These are phyloP conservation scores for Bondarzewia mesenterica DNA, from an alignment of 1,284 basidiomycete species.

Conservation along the genomic window DNA sequence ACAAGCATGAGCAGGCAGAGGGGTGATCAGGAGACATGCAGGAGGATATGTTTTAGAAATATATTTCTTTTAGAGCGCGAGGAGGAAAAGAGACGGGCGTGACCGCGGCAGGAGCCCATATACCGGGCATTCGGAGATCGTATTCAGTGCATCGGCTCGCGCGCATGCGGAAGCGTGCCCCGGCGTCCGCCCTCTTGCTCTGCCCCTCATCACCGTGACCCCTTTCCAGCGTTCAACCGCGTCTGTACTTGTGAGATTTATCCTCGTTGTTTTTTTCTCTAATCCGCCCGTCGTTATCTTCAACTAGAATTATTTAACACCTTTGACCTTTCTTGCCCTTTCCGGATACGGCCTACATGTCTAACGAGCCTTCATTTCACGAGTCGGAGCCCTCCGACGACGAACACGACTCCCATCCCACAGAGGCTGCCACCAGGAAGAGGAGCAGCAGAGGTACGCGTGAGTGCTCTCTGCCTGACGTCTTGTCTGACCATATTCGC, in stretches of 20 bases:
- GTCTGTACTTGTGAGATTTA: background rate
- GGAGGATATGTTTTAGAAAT: no score
- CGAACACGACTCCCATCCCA: slow-evolving; percentile 23
- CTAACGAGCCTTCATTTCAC: slow-evolving; percentile 25
- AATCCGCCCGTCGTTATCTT: background rate
- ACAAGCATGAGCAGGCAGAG: no score
- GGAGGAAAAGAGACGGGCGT: background rate
- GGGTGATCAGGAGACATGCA: no score
- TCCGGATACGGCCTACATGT: background rate
- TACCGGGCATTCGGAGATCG: background rate
- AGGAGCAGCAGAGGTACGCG: slow-evolving; percentile 59
- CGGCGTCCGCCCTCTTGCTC: background rate
- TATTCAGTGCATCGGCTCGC: background rate
- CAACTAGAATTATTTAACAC: background rate
- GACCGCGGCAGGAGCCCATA: no score
- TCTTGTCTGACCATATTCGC: background rate
- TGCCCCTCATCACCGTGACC: background rate
- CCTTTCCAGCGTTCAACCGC: no score
- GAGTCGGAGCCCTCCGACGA: slow-evolving; percentile 56
- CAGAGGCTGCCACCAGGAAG: slow-evolving; percentile 40
- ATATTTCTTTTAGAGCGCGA: no score
- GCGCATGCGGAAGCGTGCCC: no score
- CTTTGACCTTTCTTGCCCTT: background rate
- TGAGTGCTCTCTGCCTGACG: background rate
- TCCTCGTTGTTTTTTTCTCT: background rate